phyloP scores from a whole-genome alignment of 495 filamentous ascomycete species.

The Penicillium egyptiacum region DNA sequence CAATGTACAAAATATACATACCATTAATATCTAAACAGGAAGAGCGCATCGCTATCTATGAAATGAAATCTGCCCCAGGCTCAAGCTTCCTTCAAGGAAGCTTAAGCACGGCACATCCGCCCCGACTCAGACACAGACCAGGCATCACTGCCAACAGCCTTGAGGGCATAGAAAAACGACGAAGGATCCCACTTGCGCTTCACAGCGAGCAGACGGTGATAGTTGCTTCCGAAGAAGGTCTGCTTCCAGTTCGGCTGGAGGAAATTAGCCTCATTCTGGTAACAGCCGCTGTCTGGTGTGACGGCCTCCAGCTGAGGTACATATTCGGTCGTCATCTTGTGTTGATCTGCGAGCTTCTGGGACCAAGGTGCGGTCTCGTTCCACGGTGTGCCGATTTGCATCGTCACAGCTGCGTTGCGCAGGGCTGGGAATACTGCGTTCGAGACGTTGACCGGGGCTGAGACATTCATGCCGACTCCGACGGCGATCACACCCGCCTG shows the following conservation, averaged over 20 bases:
- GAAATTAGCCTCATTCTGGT: constrained; percentile 50
- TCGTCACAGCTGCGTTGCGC: constrained; percentile 52
- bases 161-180: constrained; percentile 58
- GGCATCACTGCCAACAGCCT: constrained; percentile 60
- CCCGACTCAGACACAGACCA: constrained; percentile 31
- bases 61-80: not conserved
- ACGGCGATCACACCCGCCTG: constrained; percentile 46
- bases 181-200: constrained; percentile 56
- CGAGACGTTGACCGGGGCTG: constrained; percentile 37
- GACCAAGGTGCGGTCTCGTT: constrained; percentile 48
- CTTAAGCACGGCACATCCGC: constrained; percentile 30
- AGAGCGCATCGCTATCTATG: not conserved
- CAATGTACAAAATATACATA: constrained; percentile 1
- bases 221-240: constrained; percentile 55
- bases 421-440: constrained; percentile 59
- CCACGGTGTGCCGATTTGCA: constrained; percentile 43
- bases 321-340: constrained; percentile 39
- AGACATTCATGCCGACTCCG: constrained; percentile 45
- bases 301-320: constrained; percentile 49
- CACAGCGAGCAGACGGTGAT: constrained; percentile 34
- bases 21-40: not conserved
- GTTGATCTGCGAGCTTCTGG: constrained; percentile 40
- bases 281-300: constrained; percentile 36
- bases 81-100: constrained; percentile 10
- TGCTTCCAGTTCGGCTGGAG: constrained; percentile 53